A percentile compares a stretch with the other conserved stretches of the same genome.
These are phyloP conservation scores for Xylogone sp. DNA, from an alignment of 2,329 filamentous ascomycete genomes.

Conservation along the genomic window DNA sequence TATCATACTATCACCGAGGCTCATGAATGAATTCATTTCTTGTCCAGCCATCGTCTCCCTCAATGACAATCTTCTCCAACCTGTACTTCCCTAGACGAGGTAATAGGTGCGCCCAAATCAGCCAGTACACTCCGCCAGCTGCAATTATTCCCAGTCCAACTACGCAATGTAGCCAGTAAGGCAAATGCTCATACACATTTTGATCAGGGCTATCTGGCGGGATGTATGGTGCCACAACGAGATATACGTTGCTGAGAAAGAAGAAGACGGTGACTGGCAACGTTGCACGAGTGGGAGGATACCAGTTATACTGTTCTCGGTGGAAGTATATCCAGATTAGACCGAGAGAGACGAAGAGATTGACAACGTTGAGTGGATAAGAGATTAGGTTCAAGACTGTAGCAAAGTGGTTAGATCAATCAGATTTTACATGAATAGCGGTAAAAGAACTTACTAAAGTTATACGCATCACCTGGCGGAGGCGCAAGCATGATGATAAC, in stretches of 20 bases:
- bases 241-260: constrained; percentile 56
- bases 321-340: constrained; percentile 51
- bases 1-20: not conserved
- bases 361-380: constrained; percentile 58
- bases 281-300: constrained; percentile 50
- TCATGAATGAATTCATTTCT: constrained; percentile 44
- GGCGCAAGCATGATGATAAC: constrained; percentile 64
- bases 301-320: constrained; percentile 47
- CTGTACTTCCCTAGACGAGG: constrained; percentile 51
- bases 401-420: not conserved
- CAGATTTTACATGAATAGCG: not conserved
- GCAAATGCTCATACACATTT: constrained; percentile 49
- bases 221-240: constrained; percentile 56
- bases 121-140: constrained; percentile 51
- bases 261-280: constrained; percentile 55
- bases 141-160: constrained; percentile 52
- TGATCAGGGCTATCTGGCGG: constrained; percentile 44
- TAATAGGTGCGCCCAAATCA: constrained; percentile 49
- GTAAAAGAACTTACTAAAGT: constrained; percentile 48
- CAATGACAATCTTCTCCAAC: constrained; percentile 51
- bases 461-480: constrained; percentile 64
- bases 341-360: constrained; percentile 49
- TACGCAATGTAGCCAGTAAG: constrained; percentile 56
- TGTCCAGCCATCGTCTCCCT: constrained; percentile 57
- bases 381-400: constrained; percentile 46